Evolutionary conservation across 768 basidiomycete species (phyloP).

Genomic region (Lactarius evosmus): DNA sequence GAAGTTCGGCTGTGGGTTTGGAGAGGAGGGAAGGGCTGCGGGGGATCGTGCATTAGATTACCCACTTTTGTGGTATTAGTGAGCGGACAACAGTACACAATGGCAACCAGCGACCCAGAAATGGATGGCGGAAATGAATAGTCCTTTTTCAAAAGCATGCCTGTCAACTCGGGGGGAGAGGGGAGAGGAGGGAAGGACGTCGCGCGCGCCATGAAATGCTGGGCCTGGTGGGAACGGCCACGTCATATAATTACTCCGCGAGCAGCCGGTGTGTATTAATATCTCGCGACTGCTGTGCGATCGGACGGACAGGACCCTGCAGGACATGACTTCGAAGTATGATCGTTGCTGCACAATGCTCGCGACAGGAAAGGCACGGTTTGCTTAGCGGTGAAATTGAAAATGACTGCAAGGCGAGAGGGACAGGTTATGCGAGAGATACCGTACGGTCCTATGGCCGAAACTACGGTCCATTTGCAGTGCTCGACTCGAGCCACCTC

Average conservation of each 20-base stretch:
- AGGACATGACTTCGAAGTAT: background rate
- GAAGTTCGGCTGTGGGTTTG: background rate
- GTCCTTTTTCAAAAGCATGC: background rate
- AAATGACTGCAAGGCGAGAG: background rate
- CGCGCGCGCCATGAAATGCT: background rate
- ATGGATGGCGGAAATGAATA: background rate
- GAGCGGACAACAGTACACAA: background rate
- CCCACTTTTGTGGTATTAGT: background rate
- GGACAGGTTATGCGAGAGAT: too few species aligned
- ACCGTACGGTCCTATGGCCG: background rate
- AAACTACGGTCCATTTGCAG: background rate
- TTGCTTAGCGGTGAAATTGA: background rate
- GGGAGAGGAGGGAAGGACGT: background rate
- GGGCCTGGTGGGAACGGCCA: background rate
- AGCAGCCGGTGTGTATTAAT: background rate
- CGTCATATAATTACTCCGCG: background rate
- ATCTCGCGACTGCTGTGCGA: background rate
- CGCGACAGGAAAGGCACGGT: background rate
- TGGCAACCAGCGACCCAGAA: background rate
- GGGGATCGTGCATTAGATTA: background rate
- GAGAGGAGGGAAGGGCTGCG: background rate
- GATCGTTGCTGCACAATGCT: background rate
- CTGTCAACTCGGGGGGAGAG: background rate
- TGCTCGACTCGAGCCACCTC: background rate
- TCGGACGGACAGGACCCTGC: background rate